phyloP scores from a whole-genome alignment of 805 yeast genomes.

The Scheffersomyces amazonensis region DNA sequence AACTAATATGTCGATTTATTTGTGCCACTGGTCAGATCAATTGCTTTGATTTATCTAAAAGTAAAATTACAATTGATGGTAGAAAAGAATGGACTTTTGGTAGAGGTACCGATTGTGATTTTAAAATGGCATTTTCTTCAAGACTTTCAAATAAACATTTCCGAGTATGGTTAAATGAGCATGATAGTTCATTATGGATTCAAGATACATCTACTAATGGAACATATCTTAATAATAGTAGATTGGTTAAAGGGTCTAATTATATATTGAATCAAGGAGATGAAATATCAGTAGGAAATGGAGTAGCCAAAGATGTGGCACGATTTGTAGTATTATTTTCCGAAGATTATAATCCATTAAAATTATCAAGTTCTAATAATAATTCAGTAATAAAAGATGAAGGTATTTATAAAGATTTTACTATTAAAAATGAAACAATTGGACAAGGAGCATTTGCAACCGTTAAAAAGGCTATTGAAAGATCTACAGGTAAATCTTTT shows the following conservation, averaged over 20 bases:
- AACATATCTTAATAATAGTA: slow-evolving; percentile 74
- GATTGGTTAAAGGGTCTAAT: slow-evolving; percentile 72
- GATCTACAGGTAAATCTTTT: slow-evolving; percentile 77
- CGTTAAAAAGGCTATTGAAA: slow-evolving; percentile 85
- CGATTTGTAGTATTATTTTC: slow-evolving; percentile 52
- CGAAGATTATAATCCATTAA: slow-evolving; percentile 33
- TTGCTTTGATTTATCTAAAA: slow-evolving; percentile 41
- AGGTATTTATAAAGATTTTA: slow-evolving; percentile 69
- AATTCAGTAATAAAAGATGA: slow-evolving; percentile 33
- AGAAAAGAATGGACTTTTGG: slow-evolving; percentile 68
- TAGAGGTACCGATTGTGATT: slow-evolving; percentile 64
- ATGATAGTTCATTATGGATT: slow-evolving; percentile 54
- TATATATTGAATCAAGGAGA: slow-evolving; percentile 89
- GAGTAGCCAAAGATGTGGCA: slow-evolving; percentile 68
- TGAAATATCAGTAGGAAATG: slow-evolving; percentile 85
- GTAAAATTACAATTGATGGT: slow-evolving; percentile 18
- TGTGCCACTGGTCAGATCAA: slow-evolving; percentile 53
- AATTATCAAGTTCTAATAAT: slow-evolving; percentile 16
- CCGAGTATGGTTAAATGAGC: slow-evolving; percentile 63
- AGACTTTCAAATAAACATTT: slow-evolving; percentile 74
- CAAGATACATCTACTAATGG: slow-evolving; percentile 90
- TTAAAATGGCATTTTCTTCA: slow-evolving; percentile 54
- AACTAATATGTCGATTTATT: slow-evolving; percentile 51
- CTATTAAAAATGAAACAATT: slow-evolving; percentile 77
- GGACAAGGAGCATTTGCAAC: slow-evolving; percentile 99